phyloP scores from a whole-genome alignment of 1,284 basidiomycete genomes.

The Phellinidium pouzarii region DNA sequence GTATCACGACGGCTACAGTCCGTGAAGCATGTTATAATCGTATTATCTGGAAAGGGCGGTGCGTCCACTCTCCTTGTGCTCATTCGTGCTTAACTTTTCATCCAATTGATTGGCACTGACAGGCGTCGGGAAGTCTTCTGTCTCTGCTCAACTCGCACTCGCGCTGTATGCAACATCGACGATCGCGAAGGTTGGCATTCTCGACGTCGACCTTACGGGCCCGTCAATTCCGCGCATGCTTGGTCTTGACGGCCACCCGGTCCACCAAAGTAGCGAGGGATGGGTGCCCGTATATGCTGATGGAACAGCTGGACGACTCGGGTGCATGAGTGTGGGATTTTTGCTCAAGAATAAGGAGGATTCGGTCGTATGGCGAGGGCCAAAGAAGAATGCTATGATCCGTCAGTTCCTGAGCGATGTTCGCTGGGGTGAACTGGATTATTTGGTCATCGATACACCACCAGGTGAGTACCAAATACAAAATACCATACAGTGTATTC shows the following conservation, averaged over 20 bases:
- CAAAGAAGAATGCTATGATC: slow-evolving; percentile 99
- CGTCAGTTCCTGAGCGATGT: slow-evolving; percentile 96
- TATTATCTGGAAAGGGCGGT: slow-evolving; percentile 91
- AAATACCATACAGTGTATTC: not conserved
- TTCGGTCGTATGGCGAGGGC: slow-evolving; percentile 96
- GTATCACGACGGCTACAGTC: slow-evolving; percentile 56
- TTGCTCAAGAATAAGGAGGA: slow-evolving; percentile 86
- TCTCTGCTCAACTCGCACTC: slow-evolving; percentile 89
- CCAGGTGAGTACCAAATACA: slow-evolving; percentile 55
- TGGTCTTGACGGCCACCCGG: slow-evolving; percentile 79
- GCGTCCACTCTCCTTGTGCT: slow-evolving; percentile 3
- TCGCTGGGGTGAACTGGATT: slow-evolving; percentile 94
- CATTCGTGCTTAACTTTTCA: not conserved
- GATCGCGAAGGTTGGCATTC: slow-evolving; percentile 74
- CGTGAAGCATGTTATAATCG: slow-evolving; percentile 87
- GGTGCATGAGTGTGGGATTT: slow-evolving; percentile 97
- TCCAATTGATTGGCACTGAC: not conserved
- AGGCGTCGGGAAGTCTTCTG: slow-evolving; percentile 94
- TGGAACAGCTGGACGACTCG: slow-evolving; percentile 59
- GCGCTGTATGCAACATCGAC: slow-evolving; percentile 68
- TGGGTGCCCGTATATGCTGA: slow-evolving; percentile 99
- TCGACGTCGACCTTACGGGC: slow-evolving; percentile 96
- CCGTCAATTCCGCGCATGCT: slow-evolving; percentile 98
- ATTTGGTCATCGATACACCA: slow-evolving; percentile 94
- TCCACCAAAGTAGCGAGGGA: slow-evolving; percentile 90